A percentile compares a stretch with the other conserved stretches of the same genome.
Evolutionary conservation across 2,329 filamentous ascomycete genomes (phyloP).

Genomic region (Hyphodiscus sp.): DNA sequence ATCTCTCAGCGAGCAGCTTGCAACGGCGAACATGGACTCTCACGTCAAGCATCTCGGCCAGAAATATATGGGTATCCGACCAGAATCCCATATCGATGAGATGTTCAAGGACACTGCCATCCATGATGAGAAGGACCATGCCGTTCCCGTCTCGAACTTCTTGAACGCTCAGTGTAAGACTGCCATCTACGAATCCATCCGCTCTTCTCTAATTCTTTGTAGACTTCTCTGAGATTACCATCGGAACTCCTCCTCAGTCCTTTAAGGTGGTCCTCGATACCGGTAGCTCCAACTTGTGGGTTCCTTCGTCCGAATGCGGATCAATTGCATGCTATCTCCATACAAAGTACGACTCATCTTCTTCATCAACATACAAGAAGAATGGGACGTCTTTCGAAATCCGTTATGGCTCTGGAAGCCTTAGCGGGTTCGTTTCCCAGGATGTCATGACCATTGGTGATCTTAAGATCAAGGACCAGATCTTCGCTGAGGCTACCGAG

Average conservation of each 20-base stretch:
- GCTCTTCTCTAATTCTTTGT: neutral
- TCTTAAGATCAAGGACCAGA: constrained; percentile 77
- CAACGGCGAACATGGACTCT: constrained; percentile 71
- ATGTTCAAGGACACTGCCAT: constrained; percentile 73
- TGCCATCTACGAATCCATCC: too few relatives aligned
- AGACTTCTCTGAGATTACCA: constrained; percentile 96
- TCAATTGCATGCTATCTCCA: constrained; percentile 99
- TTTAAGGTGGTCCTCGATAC: constrained; percentile 99
- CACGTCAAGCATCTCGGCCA: constrained; percentile 81
- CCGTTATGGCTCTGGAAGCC: constrained; percentile 86
- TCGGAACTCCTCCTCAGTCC: constrained; percentile 84
- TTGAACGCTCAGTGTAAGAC: constrained; percentile 93
- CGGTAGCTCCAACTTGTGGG: constrained; percentile 98
- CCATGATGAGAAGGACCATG: constrained; percentile 61
- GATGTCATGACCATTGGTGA: constrained; percentile 85
- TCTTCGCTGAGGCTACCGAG: constrained; percentile 92
- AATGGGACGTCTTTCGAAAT: constrained; percentile 93
- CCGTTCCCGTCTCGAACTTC: constrained; percentile 92
- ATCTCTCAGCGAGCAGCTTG: constrained; percentile 84
- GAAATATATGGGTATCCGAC: constrained; percentile 89
- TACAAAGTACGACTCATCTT: constrained; percentile 87
- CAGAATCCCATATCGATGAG: constrained; percentile 61
- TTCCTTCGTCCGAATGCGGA: constrained; percentile 81
- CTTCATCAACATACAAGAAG: constrained; percentile 86
- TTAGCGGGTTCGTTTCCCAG: constrained; percentile 89